Evolutionary conservation across 1,284 basidiomycete genomes (phyloP), one percentile per base, ranked within the genome.

Genomic region (Takashimella koratensis): DNA sequence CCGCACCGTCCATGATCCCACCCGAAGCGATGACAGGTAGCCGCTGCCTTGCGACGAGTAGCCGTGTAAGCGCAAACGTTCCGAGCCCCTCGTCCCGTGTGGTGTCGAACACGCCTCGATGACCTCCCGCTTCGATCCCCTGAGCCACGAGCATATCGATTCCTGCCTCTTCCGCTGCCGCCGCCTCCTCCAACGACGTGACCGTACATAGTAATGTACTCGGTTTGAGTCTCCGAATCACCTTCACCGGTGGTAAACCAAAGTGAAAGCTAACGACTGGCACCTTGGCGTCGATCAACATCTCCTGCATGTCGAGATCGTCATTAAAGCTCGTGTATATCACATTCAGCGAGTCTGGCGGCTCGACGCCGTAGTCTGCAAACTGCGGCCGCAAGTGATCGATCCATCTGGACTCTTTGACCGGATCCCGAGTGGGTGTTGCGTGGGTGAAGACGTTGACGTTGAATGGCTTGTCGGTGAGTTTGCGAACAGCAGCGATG

Each of bases 211-310:
- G 21, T 3, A 71, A 56, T 0, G 61, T 43, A n/a, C 53, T 48
- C 4, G 25, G 45, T 45, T 64, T 65, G 36, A 73, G 52, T 27
- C 45, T 16, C 6, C 44, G 23, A 13, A 71, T 54, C 11, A 47
- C 36, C 8, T 50, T 42, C 1, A 45, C 4, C 0, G 57, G 41
- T 1, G 71, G 71, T 3, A 73, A 46, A 23, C 71, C 71, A 51
- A 73, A 73, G 58, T 73, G 71, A 51, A 73, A 73, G 39, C 56
- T 60, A 22, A 73, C 52, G 20, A 71, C 62, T 0, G 66, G 53
- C 10, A 64, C 65, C 40, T 47, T 53, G n/a, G 58, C 60, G 11
- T 64, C 67, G 3, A 70, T 51, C 6, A 73, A 47, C 21, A 70
- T 57, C 19, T 58, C 49, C 22, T 70, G 45, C 59, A 68, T 62